Evolutionary conservation across 306 rosid genomes (phyloP).

Genomic region (Acmispon strigosus): DNA sequence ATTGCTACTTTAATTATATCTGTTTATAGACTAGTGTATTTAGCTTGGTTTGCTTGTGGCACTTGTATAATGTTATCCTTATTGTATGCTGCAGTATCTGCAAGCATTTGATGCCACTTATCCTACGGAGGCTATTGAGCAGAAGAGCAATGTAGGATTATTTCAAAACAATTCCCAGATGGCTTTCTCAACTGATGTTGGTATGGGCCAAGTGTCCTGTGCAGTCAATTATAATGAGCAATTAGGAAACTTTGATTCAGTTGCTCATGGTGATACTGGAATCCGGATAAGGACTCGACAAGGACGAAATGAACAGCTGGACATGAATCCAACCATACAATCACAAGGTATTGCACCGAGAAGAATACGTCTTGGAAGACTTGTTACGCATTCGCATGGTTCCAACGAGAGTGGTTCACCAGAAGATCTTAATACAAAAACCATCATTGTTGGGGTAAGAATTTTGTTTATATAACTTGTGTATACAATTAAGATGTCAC

Average conservation of each 20-base stretch:
- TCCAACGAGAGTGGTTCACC: conserved; percentile 13
- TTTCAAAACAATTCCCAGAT: conserved; percentile 18
- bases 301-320: conserved; percentile 15
- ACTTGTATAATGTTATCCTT: background rate
- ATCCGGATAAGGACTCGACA: conserved; percentile 40
- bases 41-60: background rate
- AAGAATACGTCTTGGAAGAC: conserved; percentile 41
- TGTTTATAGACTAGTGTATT: background rate
- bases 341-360: conserved; percentile 45
- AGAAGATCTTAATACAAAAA: conserved; percentile 35
- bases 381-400: conserved; percentile 8
- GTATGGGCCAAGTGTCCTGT: conserved; percentile 18
- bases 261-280: conserved; percentile 23
- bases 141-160: background rate
- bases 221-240: conserved; percentile 12
- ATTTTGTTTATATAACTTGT: background rate
- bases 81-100: conserved; percentile 30
- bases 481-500: background rate
- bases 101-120: conserved; percentile 12
- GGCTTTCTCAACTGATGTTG: conserved; percentile 20
- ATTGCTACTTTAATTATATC: background rate
- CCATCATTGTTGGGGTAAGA: conserved; percentile 37
- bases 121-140: conserved; percentile 24
- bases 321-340: background rate
- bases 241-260: conserved; percentile 23